A percentile compares a stretch with the other conserved stretches of the same genome.
Evolutionary conservation across 2,329 filamentous ascomycete genomes (phyloP).

Genomic region (Paecilomyces dactylethromorphus): DNA sequence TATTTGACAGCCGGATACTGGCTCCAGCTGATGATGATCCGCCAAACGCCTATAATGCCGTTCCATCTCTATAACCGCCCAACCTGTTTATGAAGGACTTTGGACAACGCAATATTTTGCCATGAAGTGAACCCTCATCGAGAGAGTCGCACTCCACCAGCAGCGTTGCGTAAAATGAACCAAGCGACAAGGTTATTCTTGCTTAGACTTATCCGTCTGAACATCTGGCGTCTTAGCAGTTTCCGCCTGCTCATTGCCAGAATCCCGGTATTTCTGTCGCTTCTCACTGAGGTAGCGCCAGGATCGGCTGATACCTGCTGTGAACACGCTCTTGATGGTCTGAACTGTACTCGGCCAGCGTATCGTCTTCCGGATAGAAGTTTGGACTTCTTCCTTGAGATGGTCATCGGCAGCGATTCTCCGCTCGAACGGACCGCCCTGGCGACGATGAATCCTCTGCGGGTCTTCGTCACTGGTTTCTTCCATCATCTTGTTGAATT

Average conservation of each 20-base stretch:
- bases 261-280: slow-evolving; percentile 53
- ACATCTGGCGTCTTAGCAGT: neutral
- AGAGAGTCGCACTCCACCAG: neutral
- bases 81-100: neutral
- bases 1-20: neutral
- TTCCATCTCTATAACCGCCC: neutral
- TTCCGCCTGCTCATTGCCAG: slow-evolving; percentile 16
- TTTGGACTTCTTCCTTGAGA: slow-evolving; percentile 63
- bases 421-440: slow-evolving; percentile 79
- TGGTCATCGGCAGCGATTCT: slow-evolving; percentile 69
- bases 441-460: slow-evolving; percentile 61
- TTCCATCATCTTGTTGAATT: slow-evolving; percentile 81
- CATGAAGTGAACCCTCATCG: neutral
- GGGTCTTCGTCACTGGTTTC: slow-evolving; percentile 62
- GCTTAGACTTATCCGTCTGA: neutral
- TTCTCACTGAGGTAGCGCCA: slow-evolving; percentile 80
- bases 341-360: slow-evolving; percentile 88
- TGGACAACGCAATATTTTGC: neutral
- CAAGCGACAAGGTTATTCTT: neutral
- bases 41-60: neutral
- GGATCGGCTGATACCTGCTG: slow-evolving; percentile 64
- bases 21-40: neutral
- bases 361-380: slow-evolving; percentile 79
- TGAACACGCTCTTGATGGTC: slow-evolving; percentile 76
- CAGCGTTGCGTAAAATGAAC: neutral